Base-by-base conservation (phyloP, 2,329 filamentous ascomycete species). In the Epichloe gansuensis region DNA sequence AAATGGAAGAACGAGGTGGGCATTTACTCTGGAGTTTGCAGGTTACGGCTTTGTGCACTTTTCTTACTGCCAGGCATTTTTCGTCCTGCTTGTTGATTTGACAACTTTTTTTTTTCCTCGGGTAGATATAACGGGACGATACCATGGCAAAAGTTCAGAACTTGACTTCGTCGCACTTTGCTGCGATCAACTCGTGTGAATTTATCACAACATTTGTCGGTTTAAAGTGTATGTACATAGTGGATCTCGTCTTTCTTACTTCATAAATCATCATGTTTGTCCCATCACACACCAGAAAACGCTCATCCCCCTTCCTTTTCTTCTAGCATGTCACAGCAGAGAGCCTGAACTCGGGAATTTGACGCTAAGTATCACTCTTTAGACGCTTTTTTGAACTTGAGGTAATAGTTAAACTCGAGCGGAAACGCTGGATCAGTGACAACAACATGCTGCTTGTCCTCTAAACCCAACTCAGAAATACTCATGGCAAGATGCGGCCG, bases 341-440 rank as follows among this genome's bases (percentile, higher is more conserved):
- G 31, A 31, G 31, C 31, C 31, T 31, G 31, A 4, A 11, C 9
- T 31, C 31, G 31, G 9, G 9, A 31, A 31, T 12, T 44, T 25
- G 21, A 44, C 42, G 5, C 42, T 5, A 17, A 1, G 11, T 21
- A 12, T 21, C 23, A 12, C 42, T 11, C 21, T 51, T 34, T 28
- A 12, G 55, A 56, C 13, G 45, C 41, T 31, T 57, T 52, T 57
- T 70, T 72, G 58, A 80, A 80, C 52, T 68, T 71, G 42, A 82
- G 64, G 59, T 71, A 72, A 59, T 79, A 82, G 56, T 73, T 74
- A 61, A 82, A 82, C 64, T 86, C 80, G 28, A 88, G 83, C 37
- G 83, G 81, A 65, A 94, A 93, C 1, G 89, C 88, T n/a, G 88
- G 86, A 67, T 97, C 91, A 15, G 88, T 91, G 46, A 98, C 85